phyloP scores from a whole-genome alignment of 2,329 filamentous ascomycete genomes.

The Setomelanomma holmii region DNA sequence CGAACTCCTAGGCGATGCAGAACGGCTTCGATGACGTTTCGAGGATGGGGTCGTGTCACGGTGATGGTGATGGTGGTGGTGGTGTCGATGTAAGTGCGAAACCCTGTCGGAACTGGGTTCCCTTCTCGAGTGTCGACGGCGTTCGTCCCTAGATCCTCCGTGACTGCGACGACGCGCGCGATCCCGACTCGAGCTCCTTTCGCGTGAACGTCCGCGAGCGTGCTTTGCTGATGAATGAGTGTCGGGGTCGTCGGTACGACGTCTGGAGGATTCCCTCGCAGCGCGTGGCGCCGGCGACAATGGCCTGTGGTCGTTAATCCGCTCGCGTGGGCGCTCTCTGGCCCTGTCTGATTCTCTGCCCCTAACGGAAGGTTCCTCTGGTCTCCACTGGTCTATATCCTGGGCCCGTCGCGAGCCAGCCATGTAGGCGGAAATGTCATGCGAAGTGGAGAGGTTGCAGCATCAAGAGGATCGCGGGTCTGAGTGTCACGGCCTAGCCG shows the following conservation, averaged over 20 bases:
- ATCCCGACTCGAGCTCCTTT: conserved; percentile 42
- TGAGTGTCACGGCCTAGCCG: conserved; percentile 47
- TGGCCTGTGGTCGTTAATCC: conserved; percentile 38
- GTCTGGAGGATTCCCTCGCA: conserved; percentile 43
- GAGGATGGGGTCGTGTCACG: conserved; percentile 47
- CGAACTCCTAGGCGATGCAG: conserved; percentile 43
- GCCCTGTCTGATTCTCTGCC: conserved; percentile 30
- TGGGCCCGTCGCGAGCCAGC: conserved; percentile 51
- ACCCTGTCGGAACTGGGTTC: conserved; percentile 46
- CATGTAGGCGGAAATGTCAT: conserved; percentile 53
- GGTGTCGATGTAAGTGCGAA: conserved; percentile 42
- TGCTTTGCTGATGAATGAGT: conserved; percentile 32
- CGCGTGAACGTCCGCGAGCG: conserved; percentile 38
- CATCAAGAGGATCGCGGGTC: conserved; percentile 45
- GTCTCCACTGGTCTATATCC: conserved; percentile 54
- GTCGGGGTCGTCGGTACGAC: conserved; percentile 37
- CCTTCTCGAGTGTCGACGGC: conserved; percentile 46
- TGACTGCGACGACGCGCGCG: conserved; percentile 43
- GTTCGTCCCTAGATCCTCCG: conserved; percentile 40
- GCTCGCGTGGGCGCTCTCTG: conserved; percentile 35
- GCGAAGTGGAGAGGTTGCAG: conserved; percentile 43
- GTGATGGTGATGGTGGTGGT: conserved; percentile 41
- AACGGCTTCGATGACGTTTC: conserved; percentile 49
- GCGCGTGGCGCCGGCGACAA: conserved; percentile 46
- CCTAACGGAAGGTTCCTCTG: conserved; percentile 47